Evolutionary conservation across 2,329 filamentous ascomycete species (phyloP), one percentile per base, ranked within the genome.

Genomic region (Colletotrichum tabaci): DNA sequence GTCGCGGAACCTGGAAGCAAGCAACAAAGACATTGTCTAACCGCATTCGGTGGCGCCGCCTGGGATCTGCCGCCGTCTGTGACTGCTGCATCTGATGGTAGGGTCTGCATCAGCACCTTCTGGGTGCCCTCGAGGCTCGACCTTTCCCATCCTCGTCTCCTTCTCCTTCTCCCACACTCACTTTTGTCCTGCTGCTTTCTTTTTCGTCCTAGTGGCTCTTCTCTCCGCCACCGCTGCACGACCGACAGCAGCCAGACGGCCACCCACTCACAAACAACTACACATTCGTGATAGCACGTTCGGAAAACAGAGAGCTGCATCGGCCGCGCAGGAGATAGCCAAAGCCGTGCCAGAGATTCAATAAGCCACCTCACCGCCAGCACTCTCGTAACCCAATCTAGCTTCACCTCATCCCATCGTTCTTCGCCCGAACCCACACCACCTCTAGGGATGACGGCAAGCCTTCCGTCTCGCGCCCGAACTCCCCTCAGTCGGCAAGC

Each of bases 351-450:
- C 65, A 42, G 56, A 58, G 64, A 50, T 68, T 53, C 68, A 71
- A 65, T 65, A 71, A 63, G 68, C 68, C 68, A 71, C 68, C 46
- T 35, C 40, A 49, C 62, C 56, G 46, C 52, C 57, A 40, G 58
- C 26, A 46, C 38, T 46, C 44, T 52, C 23, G 30, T 16, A 44
- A 35, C 13, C 52, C 52, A 55, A n/a, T 26, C 52, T 52, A 50
- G 23, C 30, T 42, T 16, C 40, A 26, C 16, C 38, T 62, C 68
- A 46, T 68, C 57, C 62, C 26, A 47, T 50, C 38, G 62, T 42
- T n/a, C 52, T 38, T 23, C n/a, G 12, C 50, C 52, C 15, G 61
- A 65, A 65, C 53, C 18, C 35, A 21, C 42, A 35, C 47, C 30
- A 38, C 56, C 49, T 21, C 55, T 42, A 42, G 23, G 52, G 18